Percentiles rank a stretch among this genome's conserved stretches.
Conservation (phyloP, 2,329 filamentous ascomycete genomes). For the Verticillium albo-atrum region DNA sequence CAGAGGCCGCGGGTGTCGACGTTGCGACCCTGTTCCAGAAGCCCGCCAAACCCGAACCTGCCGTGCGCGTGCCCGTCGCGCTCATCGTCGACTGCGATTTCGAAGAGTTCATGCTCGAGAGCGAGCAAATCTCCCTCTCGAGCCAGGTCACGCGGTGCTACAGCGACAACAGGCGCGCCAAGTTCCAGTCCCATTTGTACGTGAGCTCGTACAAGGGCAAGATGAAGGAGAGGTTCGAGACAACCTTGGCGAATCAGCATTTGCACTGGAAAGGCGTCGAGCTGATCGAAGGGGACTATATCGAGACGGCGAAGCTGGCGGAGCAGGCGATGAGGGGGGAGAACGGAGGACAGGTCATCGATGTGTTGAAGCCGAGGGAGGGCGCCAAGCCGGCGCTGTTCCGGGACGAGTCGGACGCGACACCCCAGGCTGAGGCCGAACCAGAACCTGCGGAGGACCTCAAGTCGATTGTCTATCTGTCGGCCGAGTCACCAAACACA, state of each 20-base stretch:
- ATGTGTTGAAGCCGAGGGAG: slow-evolving; percentile 44
- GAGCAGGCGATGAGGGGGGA: slow-evolving; percentile 61
- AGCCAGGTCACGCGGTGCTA: slow-evolving; percentile 85
- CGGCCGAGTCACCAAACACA: slow-evolving; percentile 84
- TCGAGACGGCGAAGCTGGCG: slow-evolving; percentile 61
- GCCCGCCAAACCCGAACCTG: slow-evolving; percentile 16
- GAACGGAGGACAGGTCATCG: slow-evolving; percentile 53
- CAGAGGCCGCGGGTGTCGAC: slow-evolving; percentile 36
- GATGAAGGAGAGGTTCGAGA: slow-evolving; percentile 76
- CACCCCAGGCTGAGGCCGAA: slow-evolving; percentile 23
- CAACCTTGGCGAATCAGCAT: slow-evolving; percentile 65
- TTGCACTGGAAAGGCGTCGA: slow-evolving; percentile 73
- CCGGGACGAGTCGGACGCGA: slow-evolving; percentile 24
- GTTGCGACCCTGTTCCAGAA: slow-evolving; percentile 25
- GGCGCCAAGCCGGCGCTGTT: slow-evolving; percentile 24
- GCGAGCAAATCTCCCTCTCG: slow-evolving; percentile 77
- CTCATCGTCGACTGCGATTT: slow-evolving; percentile 90
- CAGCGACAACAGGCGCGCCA: slow-evolving; percentile 73
- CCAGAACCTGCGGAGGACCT: slow-evolving; percentile 27
- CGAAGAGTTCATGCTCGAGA: slow-evolving; percentile 82
- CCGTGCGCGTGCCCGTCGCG: slow-evolving; percentile 65
- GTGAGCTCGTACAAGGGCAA: slow-evolving; percentile 74
- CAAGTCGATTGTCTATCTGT: slow-evolving; percentile 72
- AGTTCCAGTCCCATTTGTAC: slow-evolving; percentile 66
- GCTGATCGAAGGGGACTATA: slow-evolving; percentile 71